Evolutionary conservation across 768 basidiomycete species (phyloP).

Genomic region (Pholiota microspora): DNA sequence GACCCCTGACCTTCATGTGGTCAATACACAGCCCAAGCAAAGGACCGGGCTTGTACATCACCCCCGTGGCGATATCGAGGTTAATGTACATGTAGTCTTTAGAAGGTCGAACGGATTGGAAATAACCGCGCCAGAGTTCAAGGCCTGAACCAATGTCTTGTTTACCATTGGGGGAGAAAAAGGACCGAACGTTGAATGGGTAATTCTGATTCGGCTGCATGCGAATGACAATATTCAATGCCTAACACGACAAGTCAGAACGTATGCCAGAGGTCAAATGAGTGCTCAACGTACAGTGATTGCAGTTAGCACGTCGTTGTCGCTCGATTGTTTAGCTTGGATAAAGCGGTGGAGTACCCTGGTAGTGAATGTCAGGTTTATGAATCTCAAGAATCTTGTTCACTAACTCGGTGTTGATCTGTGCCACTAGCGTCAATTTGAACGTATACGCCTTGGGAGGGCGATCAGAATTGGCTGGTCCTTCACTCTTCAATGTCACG

Average conservation of each 20-base stretch:
- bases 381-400: background rate
- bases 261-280: background rate
- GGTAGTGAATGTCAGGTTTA: background rate
- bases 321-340: constrained; percentile 58
- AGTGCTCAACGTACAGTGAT: constrained; percentile 47
- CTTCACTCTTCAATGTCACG: constrained; percentile 45
- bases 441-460: constrained; percentile 71
- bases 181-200: constrained; percentile 74
- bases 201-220: constrained; percentile 70
- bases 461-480: constrained; percentile 25
- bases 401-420: constrained; percentile 34
- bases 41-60: constrained; percentile 68
- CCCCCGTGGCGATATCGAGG: constrained; percentile 74
- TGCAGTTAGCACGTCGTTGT: constrained; percentile 58
- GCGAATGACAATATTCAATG: constrained; percentile 73
- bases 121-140: constrained; percentile 76
- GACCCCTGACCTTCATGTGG: constrained; percentile 31
- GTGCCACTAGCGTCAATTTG: constrained; percentile 55
- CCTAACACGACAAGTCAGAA: constrained; percentile 35
- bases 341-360: constrained; percentile 67
- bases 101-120: constrained; percentile 74
- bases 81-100: constrained; percentile 67
- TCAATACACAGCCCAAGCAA: constrained; percentile 59
- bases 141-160: constrained; percentile 57
- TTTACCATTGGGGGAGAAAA: constrained; percentile 63